A percentile compares a stretch with the other conserved stretches of the same genome.
Evolutionary conservation across 2,329 filamentous ascomycete species (phyloP).

Genomic region (Ophiostoma sp.): DNA sequence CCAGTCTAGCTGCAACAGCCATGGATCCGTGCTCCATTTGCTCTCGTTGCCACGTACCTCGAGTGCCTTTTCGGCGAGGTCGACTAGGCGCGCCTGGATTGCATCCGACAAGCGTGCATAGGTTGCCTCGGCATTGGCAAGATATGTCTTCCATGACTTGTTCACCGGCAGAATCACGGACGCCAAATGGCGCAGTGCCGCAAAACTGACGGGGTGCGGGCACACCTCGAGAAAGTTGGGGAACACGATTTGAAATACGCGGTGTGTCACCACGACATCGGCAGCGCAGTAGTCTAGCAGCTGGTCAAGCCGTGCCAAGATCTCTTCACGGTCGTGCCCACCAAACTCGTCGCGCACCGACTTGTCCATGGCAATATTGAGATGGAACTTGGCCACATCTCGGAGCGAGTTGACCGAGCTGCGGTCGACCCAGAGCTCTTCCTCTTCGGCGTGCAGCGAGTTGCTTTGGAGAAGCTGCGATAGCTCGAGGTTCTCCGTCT

Average conservation of each 20-base stretch:
- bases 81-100: conserved; percentile 70
- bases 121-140: conserved; percentile 75
- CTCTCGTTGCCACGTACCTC: conserved; percentile 64
- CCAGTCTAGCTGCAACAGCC: conserved; percentile 94
- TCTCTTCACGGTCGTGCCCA: conserved; percentile 65
- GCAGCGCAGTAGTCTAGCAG: conserved; percentile 91
- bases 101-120: conserved; percentile 71
- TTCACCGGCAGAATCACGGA: conserved; percentile 89
- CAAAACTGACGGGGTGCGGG: conserved; percentile 95
- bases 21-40: conserved; percentile 74
- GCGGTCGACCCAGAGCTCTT: conserved; percentile 90
- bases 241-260: conserved; percentile 90
- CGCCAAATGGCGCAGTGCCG: conserved; percentile 85
- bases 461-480: conserved; percentile 64
- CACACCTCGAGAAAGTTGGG: conserved; percentile 84
- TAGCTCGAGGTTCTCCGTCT: conserved; percentile 66
- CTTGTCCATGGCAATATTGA: conserved; percentile 88
- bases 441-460: conserved; percentile 71
- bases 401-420: conserved; percentile 93
- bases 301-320: conserved; percentile 68
- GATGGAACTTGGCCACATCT: conserved; percentile 95
- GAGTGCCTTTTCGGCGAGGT: conserved; percentile 70
- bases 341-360: conserved; percentile 80
- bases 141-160: conserved; percentile 79
- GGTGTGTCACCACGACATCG: conserved; percentile 88